Conservation (phyloP, 768 basidiomycete genomes). For the Mycena venus region DNA sequence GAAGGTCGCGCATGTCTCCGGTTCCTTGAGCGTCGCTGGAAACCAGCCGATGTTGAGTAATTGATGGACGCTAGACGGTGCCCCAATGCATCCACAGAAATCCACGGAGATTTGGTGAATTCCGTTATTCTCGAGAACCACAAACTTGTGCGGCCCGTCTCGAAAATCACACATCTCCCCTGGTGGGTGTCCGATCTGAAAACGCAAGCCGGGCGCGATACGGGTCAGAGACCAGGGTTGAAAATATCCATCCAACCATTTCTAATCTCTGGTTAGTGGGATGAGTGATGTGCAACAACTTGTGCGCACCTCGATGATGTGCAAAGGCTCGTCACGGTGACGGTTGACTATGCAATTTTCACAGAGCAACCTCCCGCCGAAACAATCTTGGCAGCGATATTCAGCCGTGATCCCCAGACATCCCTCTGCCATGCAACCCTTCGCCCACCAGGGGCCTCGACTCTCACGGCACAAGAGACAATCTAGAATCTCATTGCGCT, state of each 20-base stretch:
- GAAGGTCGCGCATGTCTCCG: constrained; percentile 36
- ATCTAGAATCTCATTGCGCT: constrained; percentile 27
- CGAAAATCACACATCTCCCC: constrained; percentile 20
- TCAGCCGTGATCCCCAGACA: not conserved
- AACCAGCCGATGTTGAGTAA: constrained; percentile 37
- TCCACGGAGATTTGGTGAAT: constrained; percentile 34
- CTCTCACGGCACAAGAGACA: constrained; percentile 30
- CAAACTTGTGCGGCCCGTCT: constrained; percentile 14
- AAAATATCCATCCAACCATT: constrained; percentile 35
- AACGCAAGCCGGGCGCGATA: constrained; percentile 5
- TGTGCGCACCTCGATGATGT: constrained; percentile 32
- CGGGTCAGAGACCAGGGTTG: not conserved
- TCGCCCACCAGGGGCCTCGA: constrained; percentile 21
- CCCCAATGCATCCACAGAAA: constrained; percentile 34
- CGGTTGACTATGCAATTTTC: constrained; percentile 24
- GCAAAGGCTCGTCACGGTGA: constrained; percentile 30
- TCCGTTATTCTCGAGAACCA: constrained; percentile 38
- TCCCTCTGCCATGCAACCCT: constrained; percentile 12
- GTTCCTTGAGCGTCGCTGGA: constrained; percentile 35
- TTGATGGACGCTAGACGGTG: constrained; percentile 10
- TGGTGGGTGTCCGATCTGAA: constrained; percentile 37
- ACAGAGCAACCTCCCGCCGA: constrained; percentile 21
- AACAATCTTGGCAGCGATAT: constrained; percentile 31
- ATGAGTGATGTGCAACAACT: not conserved
- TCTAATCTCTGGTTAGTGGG: not conserved